These are phyloP conservation scores for Pouteria glomerata DNA, from an alignment of 148 eudicot species.

Conservation along the genomic window DNA sequence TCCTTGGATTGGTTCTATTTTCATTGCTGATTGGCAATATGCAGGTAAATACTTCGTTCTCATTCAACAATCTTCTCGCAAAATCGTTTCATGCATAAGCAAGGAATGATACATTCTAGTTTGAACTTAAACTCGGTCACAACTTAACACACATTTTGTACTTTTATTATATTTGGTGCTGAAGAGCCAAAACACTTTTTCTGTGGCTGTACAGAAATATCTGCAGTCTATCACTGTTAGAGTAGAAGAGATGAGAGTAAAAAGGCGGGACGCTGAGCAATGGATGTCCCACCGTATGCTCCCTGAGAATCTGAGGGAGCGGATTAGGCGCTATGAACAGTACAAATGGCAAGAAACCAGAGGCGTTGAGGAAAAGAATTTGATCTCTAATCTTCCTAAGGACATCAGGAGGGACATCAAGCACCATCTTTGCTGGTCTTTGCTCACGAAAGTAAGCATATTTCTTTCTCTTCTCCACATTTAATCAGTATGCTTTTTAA, in stretches of 20 bases:
- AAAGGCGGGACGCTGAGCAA: conserved; percentile 58
- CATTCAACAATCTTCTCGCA: neutral
- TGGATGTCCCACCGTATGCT: conserved; percentile 85
- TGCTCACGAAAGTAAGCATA: conserved; percentile 48
- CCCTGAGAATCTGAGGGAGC: conserved; percentile 47
- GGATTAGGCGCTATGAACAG: conserved; percentile 56
- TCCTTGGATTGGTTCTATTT: conserved; percentile 65
- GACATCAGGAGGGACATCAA: conserved; percentile 71
- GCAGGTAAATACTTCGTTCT: conserved; percentile 46
- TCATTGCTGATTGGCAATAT: conserved; percentile 80
- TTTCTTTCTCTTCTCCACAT: neutral
- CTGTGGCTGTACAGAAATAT: conserved; percentile 38
- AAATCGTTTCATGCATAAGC: neutral
- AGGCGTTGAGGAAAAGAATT: conserved; percentile 62
- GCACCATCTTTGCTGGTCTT: conserved; percentile 65
- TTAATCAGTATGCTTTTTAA: neutral
- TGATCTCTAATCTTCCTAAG: conserved; percentile 60
- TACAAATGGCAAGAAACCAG: conserved; percentile 73
- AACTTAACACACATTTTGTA: neutral
- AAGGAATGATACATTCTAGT: neutral
- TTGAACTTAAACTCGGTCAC: neutral
- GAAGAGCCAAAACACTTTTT: conserved; percentile 7
- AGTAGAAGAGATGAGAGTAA: conserved; percentile 68
- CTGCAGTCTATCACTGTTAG: conserved; percentile 59
- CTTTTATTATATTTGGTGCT: conserved; percentile 6